phyloP scores from a whole-genome alignment of 1,284 basidiomycete species.

The Paramarasmius palmivorus region DNA sequence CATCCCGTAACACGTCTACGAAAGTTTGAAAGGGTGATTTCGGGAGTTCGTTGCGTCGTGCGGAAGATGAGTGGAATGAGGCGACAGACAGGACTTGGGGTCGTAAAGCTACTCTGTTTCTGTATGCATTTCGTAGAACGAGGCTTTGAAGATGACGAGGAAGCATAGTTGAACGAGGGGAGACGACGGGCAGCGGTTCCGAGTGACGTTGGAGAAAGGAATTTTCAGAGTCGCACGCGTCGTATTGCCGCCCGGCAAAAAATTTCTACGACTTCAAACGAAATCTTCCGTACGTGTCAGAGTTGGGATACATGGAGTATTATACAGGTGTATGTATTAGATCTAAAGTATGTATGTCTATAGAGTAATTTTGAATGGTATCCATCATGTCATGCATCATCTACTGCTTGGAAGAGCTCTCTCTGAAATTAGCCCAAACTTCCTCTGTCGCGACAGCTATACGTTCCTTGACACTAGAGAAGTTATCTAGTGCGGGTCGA shows the following conservation, averaged over 20 bases:
- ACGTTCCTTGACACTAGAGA: conserved; percentile 72
- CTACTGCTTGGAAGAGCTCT: not conserved
- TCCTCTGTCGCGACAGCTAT: conserved; percentile 73
- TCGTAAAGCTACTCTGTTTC: conserved; percentile 24
- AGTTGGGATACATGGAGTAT: not conserved
- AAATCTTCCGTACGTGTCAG: not conserved
- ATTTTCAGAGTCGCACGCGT: conserved; percentile 4
- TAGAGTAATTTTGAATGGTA: not conserved
- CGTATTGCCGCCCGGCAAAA: not conserved
- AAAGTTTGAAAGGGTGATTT: conserved; percentile 96
- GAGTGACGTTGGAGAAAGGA: not conserved
- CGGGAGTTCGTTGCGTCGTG: conserved; percentile 64
- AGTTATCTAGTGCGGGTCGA: conserved; percentile 82
- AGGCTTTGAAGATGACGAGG: conserved; percentile 24
- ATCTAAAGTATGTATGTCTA: not conserved
- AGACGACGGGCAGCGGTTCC: too few species aligned
- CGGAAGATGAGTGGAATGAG: conserved; percentile 72
- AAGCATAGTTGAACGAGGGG: too few species aligned
- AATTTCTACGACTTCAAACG: not conserved
- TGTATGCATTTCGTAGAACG: conserved; percentile 25
- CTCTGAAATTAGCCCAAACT: conserved; percentile 47
- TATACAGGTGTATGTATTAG: not conserved
- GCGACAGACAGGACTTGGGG: conserved; percentile 23
- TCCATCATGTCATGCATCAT: not conserved
- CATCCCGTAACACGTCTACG: conserved; percentile 90